Conservation (phyloP, 345 rosid genomes). For the Anastatica hierochuntica region DNA sequence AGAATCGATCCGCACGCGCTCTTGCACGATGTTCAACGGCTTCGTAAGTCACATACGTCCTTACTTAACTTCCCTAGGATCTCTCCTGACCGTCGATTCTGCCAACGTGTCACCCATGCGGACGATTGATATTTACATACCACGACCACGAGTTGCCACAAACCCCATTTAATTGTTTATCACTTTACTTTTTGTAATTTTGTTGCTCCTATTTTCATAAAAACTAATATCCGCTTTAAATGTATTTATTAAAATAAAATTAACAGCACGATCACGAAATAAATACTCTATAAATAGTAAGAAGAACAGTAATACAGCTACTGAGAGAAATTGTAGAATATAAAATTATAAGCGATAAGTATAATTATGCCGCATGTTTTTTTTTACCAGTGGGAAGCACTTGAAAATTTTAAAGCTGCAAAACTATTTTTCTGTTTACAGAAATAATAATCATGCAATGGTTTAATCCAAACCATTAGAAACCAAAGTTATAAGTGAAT, state of each 20-base stretch:
- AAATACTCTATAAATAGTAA: too few relatives aligned
- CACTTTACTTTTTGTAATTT: neutral
- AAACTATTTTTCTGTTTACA: neutral
- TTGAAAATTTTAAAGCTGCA: conserved; percentile 4
- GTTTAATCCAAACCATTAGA: too few relatives aligned
- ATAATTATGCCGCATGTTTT: conserved; percentile 25
- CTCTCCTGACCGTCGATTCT: conserved; percentile 23
- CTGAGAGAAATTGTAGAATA: neutral
- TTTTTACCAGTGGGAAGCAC: neutral
- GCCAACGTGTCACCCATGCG: conserved; percentile 15
- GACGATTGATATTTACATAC: neutral
- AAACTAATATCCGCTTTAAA: neutral
- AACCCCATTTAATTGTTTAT: neutral
- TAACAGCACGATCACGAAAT: too few relatives aligned
- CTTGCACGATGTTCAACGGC: conserved; percentile 33
- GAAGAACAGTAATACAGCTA: too few relatives aligned
- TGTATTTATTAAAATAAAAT: too few relatives aligned
- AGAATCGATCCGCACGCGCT: conserved; percentile 46
- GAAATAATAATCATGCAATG: neutral
- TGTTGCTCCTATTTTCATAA: neutral
- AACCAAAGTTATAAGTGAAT: too few relatives aligned
- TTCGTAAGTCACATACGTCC: conserved; percentile 42
- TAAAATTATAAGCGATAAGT: neutral
- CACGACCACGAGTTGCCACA: conserved; percentile 24
- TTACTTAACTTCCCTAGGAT: conserved; percentile 29